Evolutionary conservation across 31 red algal genomes (phyloP).

Genomic region (Bonnemaisonia californica): DNA sequence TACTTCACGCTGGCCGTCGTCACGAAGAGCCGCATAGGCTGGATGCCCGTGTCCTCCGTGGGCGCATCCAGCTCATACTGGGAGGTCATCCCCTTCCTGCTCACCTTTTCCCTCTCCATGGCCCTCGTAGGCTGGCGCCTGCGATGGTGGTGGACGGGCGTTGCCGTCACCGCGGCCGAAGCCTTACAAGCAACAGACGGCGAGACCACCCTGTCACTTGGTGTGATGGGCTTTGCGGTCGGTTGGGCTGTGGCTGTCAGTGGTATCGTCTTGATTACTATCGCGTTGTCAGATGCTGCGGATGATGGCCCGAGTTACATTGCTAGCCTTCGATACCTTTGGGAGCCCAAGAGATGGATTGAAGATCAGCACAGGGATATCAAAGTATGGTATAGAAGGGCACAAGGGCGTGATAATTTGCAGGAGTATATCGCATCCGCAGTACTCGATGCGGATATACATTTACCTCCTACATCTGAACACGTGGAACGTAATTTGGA

Average conservation of each 20-base stretch:
- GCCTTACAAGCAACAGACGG: constrained; percentile 1
- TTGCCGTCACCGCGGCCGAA: constrained; percentile 6
- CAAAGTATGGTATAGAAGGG: constrained; percentile 39
- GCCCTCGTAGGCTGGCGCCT: constrained; percentile 46
- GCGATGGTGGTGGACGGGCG: constrained; percentile 45
- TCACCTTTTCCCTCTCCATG: constrained; percentile 16
- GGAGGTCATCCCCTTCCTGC: constrained; percentile 35
- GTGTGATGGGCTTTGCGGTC: constrained; percentile 47
- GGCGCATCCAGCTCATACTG: not conserved
- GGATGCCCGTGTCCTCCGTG: constrained; percentile 39
- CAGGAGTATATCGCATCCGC: constrained; percentile 43
- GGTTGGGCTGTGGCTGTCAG: constrained; percentile 47
- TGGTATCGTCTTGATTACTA: constrained; percentile 24
- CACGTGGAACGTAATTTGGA: constrained; percentile 11
- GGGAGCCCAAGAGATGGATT: constrained; percentile 44
- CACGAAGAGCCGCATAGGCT: constrained; percentile 42
- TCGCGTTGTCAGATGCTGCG: constrained; percentile 34
- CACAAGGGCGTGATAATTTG: not conserved
- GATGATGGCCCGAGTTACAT: constrained; percentile 56
- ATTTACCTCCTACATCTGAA: not conserved
- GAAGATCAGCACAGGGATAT: constrained; percentile 32
- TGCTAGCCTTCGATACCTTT: constrained; percentile 46
- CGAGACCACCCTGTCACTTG: constrained; percentile 11
- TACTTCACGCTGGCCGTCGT: constrained; percentile 54
- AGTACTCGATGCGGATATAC: constrained; percentile 5